Percentiles rank a stretch among this genome's conserved stretches.
phyloP scores from a whole-genome alignment of 208 protist species.

The Leishmania amazonensis region DNA sequence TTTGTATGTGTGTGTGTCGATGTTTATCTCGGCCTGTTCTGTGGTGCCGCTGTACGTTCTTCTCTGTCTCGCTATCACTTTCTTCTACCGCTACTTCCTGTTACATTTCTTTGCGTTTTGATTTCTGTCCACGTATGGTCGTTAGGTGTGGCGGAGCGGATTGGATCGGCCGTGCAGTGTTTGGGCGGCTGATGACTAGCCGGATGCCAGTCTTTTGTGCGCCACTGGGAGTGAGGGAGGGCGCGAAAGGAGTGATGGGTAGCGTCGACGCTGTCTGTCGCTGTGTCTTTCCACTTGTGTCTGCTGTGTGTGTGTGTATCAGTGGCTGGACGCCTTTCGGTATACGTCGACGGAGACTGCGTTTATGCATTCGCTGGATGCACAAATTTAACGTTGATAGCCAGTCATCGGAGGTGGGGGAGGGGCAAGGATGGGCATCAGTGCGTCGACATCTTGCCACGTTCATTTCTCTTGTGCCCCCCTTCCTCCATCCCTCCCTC shows the following conservation, averaged over 20 bases:
- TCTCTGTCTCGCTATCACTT: background rate
- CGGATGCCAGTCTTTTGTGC: too few species aligned
- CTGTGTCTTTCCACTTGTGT: background rate
- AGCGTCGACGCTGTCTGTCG: background rate
- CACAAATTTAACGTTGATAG: background rate
- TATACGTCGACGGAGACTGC: background rate
- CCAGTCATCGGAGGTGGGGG: background rate
- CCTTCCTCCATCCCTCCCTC: background rate
- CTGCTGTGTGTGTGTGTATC: background rate
- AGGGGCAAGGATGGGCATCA: background rate
- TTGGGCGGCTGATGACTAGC: too few species aligned
- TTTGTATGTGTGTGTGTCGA: background rate
- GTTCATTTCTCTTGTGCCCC: background rate
- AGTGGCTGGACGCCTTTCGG: background rate
- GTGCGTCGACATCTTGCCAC: background rate
- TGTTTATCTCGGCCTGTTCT: background rate
- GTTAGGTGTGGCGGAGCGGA: background rate
- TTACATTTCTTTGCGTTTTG: background rate
- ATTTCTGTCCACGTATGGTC: background rate
- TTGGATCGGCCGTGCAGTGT: background rate
- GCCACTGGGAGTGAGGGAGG: background rate
- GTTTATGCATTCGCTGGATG: background rate
- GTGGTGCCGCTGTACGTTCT: background rate
- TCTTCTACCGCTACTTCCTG: background rate
- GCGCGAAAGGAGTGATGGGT: background rate